phyloP scores from a whole-genome alignment of 1,139 yeast genomes.

The Pneumocystis canis region DNA sequence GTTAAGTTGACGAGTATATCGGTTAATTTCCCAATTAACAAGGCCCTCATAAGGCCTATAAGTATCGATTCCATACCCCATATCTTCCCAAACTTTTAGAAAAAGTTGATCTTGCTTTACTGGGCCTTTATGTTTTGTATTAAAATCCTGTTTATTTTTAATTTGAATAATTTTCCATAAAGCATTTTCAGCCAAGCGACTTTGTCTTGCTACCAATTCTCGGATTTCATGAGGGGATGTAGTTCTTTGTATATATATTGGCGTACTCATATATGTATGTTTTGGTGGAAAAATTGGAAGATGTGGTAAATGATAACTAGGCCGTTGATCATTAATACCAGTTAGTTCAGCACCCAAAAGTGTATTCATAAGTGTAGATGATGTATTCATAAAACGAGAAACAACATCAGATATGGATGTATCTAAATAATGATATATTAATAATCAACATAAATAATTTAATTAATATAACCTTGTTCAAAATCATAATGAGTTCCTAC shows the following conservation, averaged over 20 bases:
- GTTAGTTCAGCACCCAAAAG: neutral
- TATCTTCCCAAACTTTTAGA: neutral
- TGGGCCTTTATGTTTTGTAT: neutral
- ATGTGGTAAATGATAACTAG: neutral
- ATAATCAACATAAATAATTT: neutral
- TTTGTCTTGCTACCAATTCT: slow-evolving; percentile 60
- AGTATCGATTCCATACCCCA: neutral
- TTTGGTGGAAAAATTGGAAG: slow-evolving; percentile 85
- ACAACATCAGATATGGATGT: neutral
- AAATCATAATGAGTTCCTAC: neutral
- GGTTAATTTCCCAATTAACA: neutral
- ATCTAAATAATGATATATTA: neutral
- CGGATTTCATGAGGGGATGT: slow-evolving; percentile 60
- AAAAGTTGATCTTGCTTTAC: neutral
- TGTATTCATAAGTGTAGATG: neutral
- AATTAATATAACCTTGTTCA: neutral
- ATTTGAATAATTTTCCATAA: slow-evolving; percentile 40
- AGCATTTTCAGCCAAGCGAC: slow-evolving; percentile 65
- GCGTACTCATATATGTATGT: slow-evolving; percentile 70
- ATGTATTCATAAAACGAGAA: neutral
- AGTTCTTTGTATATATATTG: slow-evolving; percentile 46
- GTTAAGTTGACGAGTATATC: neutral
- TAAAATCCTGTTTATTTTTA: neutral
- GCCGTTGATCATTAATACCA: neutral
- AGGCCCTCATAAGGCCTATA: neutral